Evolutionary conservation across 2,329 filamentous ascomycete species (phyloP).

Genomic region (Diaporthe citri): DNA sequence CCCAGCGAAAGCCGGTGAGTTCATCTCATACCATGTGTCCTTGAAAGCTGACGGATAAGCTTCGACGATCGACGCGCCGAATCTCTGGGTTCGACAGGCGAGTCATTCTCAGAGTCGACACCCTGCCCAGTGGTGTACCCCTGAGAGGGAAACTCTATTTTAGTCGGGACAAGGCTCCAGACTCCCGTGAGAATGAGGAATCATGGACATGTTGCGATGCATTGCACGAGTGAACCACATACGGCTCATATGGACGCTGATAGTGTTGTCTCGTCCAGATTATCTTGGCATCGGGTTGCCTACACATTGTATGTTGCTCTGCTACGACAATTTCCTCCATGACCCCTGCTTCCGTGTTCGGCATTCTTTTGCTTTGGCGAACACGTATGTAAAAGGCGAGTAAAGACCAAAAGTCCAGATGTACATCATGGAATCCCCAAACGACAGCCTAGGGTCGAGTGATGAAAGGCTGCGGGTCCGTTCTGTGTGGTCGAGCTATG

Average conservation of each 20-base stretch:
- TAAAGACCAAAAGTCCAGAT: background rate
- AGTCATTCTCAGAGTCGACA: background rate
- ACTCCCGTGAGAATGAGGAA: background rate
- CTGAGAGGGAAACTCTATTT: slow-evolving; percentile 4
- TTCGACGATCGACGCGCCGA: slow-evolving; percentile 5
- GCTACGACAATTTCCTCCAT: background rate
- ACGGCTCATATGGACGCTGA: background rate
- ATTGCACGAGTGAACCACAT: background rate
- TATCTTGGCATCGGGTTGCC: background rate
- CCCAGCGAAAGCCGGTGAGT: background rate
- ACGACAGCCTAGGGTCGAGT: background rate
- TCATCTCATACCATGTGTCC: background rate
- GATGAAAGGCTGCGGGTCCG: background rate
- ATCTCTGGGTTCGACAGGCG: background rate
- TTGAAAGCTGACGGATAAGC: background rate
- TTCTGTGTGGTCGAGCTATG: background rate
- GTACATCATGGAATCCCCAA: background rate
- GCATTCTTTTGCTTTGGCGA: background rate
- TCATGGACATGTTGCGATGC: background rate
- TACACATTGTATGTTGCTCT: background rate
- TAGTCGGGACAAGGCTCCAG: background rate
- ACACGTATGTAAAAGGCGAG: background rate
- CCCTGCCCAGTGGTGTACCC: background rate
- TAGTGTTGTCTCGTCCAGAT: background rate
- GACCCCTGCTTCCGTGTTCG: background rate